Evolutionary conservation across 345 rosid species (phyloP), one percentile per base, ranked within the genome.

Genomic region (Viola odorata): DNA sequence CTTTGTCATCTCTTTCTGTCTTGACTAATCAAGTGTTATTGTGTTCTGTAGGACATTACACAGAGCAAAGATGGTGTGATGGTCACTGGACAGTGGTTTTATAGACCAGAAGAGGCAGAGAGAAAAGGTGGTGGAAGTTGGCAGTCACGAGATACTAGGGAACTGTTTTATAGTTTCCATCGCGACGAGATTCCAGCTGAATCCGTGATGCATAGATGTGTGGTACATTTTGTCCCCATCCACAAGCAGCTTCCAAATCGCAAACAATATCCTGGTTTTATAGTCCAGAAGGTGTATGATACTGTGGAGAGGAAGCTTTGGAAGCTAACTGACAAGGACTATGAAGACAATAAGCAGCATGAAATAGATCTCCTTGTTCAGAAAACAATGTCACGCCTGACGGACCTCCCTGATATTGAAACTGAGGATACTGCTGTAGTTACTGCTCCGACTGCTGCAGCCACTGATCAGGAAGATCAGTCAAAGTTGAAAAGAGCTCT

Each of bases 61-160:
- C 91, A 82, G 74, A 75, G 76, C 11, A 81, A 77, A 51, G 91
- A 89, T 61, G 68, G 63, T 61, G 55, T 88, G 80, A 86, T 82
- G 92, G 95, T 94, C 49, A 79, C 85, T 50, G 99, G 97, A 48
- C 99, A 94, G 70, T 94, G 97, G 97, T 94, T 94, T 77, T 94
- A 90, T 73, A 96, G 99, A 51, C 97, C 99, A 12, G 99, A 90
- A 67, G 99, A 94, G 76, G 96, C 99, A 32, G 99, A 83, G 71
- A 83, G 67, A 67, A 94, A 84, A 69, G 97, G 92, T 5, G 99
- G 97, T 40, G 96, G 99, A 65, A 88, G 80, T 68, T 94, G 99
- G 99, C 83, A 76, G 63, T 88, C 89, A 12, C 70, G 74, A 61
- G 97, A 94, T 73, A 86, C 95, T 3, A 71, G 99, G 45, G 95